Evolutionary conservation across 768 basidiomycete genomes (phyloP), one percentile per base, ranked within the genome.

Genomic region (Gautieria morchelliformis): DNA sequence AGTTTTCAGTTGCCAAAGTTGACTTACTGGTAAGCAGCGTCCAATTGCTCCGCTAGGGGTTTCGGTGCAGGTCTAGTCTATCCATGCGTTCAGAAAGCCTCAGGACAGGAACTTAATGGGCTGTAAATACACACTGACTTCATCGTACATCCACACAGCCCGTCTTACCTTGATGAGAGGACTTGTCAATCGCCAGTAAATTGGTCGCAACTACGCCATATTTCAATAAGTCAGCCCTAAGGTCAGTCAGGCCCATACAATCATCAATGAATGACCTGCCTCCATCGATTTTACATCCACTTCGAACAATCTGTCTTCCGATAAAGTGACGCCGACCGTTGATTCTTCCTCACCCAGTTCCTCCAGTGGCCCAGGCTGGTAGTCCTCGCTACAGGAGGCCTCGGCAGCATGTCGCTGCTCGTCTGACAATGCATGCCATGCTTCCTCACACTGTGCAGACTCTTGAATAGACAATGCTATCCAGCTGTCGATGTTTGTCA

Each of bases 111-210:
- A 8, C 8, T 44, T 17, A 44, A 44, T 5, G 17, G 3, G 35
- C n/a, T 10, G 12, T 20, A 24, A 27, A 15, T 20, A 30, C 3
- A 15, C 24, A 56, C 63, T 40, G 20, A 65, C 73, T 56, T 69
- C 69, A 40, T 66, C 67, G 42, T 70, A 67, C 62, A 74, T 72
- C 74, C 74, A 75, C 7, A 68, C 67, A 10, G 68, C 73, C 35
- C 73, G 58, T 19, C 70, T 60, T 2, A 75, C 72, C 3, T 67
- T 64, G 22, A 75, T 71, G 39, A 68, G 55, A 1, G 70, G 62
- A 1, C 69, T 71, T 14, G 68, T 69, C 56, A 70, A 68, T 41
- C 66, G 65, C 74, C 74, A 75, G 60, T 72, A 75, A 1, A 74
- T 71, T 0, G 74, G 71, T 56, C 67, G 65, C 19, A 75, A 64